Evolutionary conservation across 139 green algal genomes (phyloP).

Genomic region (Auxenochlorella protothecoides): DNA sequence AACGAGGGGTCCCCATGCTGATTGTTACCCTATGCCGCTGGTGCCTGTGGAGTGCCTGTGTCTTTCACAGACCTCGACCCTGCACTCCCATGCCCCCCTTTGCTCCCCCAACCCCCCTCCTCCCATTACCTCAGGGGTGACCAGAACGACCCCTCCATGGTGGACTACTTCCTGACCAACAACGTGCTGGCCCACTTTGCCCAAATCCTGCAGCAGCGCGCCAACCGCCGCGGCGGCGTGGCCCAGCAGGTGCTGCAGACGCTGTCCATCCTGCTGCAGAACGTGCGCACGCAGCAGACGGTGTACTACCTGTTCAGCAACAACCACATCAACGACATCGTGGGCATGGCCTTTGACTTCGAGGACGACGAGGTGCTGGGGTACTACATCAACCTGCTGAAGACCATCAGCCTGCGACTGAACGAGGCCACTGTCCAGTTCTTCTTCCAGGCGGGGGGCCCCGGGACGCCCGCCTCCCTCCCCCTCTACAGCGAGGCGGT

Average conservation of each 20-base stretch:
- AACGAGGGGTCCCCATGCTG: too few relatives aligned
- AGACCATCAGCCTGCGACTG: conserved; percentile 89
- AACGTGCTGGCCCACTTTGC: conserved; percentile 84
- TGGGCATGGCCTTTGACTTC: conserved; percentile 84
- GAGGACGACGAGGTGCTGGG: conserved; percentile 89
- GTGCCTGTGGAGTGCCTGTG: too few relatives aligned
- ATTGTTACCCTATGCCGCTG: too few relatives aligned
- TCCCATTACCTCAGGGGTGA: conserved; percentile 56
- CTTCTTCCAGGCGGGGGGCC: conserved; percentile 55
- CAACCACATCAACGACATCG: conserved; percentile 95
- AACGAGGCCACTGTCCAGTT: conserved; percentile 82
- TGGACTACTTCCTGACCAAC: conserved; percentile 95
- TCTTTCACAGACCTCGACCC: too few relatives aligned
- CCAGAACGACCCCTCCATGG: conserved; percentile 84
- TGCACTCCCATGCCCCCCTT: too few relatives aligned
- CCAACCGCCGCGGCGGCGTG: conserved; percentile 67
- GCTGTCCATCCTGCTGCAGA: conserved; percentile 93
- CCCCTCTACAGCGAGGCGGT: conserved; percentile 87
- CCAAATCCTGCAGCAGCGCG: conserved; percentile 63
- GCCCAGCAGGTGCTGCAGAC: conserved; percentile 80
- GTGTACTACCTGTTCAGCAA: conserved; percentile 95
- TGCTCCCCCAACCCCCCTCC: too few relatives aligned
- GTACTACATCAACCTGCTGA: conserved; percentile 96
- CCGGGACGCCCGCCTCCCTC: conserved; percentile 33
- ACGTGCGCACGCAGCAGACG: conserved; percentile 76